Evolutionary conservation across 169 alveolate genomes (phyloP), one percentile per base, ranked within the genome.

Genomic region (Condylostoma magnum): DNA sequence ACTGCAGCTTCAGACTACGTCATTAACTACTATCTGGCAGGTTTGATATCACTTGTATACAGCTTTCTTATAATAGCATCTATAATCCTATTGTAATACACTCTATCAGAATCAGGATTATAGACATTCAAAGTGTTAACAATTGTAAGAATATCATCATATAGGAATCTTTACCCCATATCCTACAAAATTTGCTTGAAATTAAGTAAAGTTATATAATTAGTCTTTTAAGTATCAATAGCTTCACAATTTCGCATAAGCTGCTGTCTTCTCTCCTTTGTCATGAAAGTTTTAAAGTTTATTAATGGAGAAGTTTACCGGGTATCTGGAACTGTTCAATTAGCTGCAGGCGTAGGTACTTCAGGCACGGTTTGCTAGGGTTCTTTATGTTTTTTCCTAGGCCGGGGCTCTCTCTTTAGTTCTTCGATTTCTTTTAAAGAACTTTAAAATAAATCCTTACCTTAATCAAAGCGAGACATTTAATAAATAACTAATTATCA

Each of bases 141-240:
- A 1, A 63, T 36, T n/a, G 56, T 41, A 6, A 6, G 38, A 44
- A 43, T 37, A 18, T 63, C 46, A 22, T 63, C 73, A 44, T 43
- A 63, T 1, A 63, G 41, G 0, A 63, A 41, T 6, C 73, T 22
- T 25, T 43, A 63, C n/a, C 73, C 73, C 60, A 63, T 15, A 46
- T 43, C 27, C 33, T 63, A 43, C 6, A 63, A 20, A 15, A 27
- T n/a, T 34, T 57, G 38, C 33, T 5, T 1, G 38, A 63, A 63
- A 22, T 31, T 57, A 30, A 63, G 20, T n/a, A 63, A 25, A 2
- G 37, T 22, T 20, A 63, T 44, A 28, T 20, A 63, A 22, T 41
- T 41, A 3, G 25, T 38, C n/a, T 63, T 63, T n/a, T 57, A 25
- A 12, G 22, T n/a, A 34, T 63, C 73, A 22, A 43, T 33, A 3